Conservation (phyloP, 352 stramenopile genomes). For the Globisporangium solare region DNA sequence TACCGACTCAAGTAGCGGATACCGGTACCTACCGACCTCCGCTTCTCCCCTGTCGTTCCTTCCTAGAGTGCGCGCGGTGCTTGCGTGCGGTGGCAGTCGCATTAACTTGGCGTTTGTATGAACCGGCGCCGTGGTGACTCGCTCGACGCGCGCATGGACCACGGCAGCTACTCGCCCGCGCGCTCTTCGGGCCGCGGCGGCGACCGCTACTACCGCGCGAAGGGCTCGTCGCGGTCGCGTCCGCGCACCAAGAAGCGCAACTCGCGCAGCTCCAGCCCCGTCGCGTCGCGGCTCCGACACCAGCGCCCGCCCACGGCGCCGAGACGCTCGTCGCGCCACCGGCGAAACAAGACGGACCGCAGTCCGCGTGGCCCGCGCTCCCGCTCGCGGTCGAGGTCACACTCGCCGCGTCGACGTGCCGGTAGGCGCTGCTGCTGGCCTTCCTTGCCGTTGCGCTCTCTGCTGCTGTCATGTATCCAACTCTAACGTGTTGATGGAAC, state of each 20-base stretch:
- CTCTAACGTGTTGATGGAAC: too few relatives aligned
- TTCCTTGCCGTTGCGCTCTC: neutral
- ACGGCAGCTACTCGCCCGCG: too few relatives aligned
- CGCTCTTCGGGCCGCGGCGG: neutral
- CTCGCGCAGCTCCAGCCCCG: constrained; percentile 22
- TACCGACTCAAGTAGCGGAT: too few relatives aligned
- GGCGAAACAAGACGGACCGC: constrained; percentile 9
- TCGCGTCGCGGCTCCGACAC: constrained; percentile 9
- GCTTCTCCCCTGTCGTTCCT: too few relatives aligned
- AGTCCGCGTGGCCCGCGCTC: constrained; percentile 1
- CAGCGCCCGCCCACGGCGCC: constrained; percentile 5
- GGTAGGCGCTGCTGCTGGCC: neutral
- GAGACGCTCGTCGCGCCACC: constrained; percentile 1
- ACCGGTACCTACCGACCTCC: too few relatives aligned
- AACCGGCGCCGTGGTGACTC: too few relatives aligned
- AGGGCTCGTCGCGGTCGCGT: constrained; percentile 12
- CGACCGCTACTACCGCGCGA: constrained; percentile 12
- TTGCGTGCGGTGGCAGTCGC: too few relatives aligned
- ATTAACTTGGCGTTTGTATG: too few relatives aligned
- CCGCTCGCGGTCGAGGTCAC: constrained; percentile 4
- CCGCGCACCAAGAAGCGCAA: constrained; percentile 22
- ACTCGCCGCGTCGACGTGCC: constrained; percentile 11
- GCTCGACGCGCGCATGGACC: too few relatives aligned
- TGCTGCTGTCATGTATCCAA: neutral
- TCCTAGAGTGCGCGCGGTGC: too few relatives aligned